Evolutionary conservation across 768 basidiomycete genomes (phyloP).

Genomic region (Leccinum variicolor): DNA sequence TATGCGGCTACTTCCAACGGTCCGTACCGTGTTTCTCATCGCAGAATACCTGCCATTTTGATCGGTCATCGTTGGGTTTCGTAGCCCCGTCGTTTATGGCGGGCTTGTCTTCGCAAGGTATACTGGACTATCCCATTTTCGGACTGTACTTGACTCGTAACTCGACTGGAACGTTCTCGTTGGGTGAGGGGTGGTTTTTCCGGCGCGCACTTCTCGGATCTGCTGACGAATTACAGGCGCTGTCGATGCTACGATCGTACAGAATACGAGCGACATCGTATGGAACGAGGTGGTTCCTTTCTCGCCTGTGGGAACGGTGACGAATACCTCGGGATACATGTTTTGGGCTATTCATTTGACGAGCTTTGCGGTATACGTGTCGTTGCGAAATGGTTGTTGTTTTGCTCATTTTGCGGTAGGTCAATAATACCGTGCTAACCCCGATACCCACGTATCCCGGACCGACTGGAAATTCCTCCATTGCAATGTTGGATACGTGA

Average conservation of each 20-base stretch:
- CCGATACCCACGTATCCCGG: constrained; percentile 65
- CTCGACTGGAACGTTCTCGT: constrained; percentile 55
- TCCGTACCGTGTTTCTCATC: constrained; percentile 22
- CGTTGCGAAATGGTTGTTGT: background rate
- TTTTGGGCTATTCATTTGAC: constrained; percentile 70
- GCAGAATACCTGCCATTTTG: constrained; percentile 10
- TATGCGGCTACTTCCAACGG: constrained; percentile 44
- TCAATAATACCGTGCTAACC: constrained; percentile 50
- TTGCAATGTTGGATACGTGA: constrained; percentile 74
- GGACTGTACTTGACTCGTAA: constrained; percentile 65
- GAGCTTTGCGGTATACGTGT: constrained; percentile 47
- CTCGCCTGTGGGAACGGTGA: constrained; percentile 55
- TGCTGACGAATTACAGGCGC: constrained; percentile 50
- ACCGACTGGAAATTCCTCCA: constrained; percentile 48
- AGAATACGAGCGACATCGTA: constrained; percentile 52
- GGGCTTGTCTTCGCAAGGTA: constrained; percentile 57
- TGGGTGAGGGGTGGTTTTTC: constrained; percentile 42
- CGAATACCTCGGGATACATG: constrained; percentile 65
- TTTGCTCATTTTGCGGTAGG: constrained; percentile 34
- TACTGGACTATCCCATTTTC: constrained; percentile 72
- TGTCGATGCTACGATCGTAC: constrained; percentile 66
- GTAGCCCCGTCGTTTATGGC: constrained; percentile 69
- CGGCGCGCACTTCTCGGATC: background rate
- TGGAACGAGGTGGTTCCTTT: constrained; percentile 80
- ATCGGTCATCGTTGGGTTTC: background rate